phyloP scores from a whole-genome alignment of 1,284 basidiomycete species.

The Gomphus sp. region DNA sequence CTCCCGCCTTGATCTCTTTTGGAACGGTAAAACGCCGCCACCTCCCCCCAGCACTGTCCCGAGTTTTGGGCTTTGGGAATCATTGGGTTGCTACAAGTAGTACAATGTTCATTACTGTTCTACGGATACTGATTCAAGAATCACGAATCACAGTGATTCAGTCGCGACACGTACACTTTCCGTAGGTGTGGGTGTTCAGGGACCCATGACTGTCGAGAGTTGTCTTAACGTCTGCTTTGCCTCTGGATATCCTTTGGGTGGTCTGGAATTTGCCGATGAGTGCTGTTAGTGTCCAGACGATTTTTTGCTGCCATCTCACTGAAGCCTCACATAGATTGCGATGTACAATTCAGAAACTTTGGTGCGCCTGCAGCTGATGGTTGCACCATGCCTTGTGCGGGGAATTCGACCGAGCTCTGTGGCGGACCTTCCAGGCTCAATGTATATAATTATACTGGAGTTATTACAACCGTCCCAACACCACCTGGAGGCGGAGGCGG shows the following conservation, averaged over 20 bases:
- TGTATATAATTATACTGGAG: constrained; percentile 59
- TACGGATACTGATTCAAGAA: constrained; percentile 12
- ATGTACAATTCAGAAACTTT: constrained; percentile 33
- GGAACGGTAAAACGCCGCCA: constrained; percentile 47
- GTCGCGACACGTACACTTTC: constrained; percentile 39
- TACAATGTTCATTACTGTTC: constrained; percentile 14
- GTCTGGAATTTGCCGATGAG: constrained; percentile 40
- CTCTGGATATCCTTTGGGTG: constrained; percentile 47
- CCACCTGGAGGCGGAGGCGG: constrained; percentile 31
- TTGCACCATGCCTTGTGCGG: constrained; percentile 57
- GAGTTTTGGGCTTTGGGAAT: constrained; percentile 49
- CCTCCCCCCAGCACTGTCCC: constrained; percentile 40
- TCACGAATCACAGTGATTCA: constrained; percentile 32
- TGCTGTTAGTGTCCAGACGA: constrained; percentile 35
- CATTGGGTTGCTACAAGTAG: constrained; percentile 58
- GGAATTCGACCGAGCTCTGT: constrained; percentile 52
- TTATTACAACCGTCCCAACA: constrained; percentile 31
- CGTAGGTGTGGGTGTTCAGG: constrained; percentile 30
- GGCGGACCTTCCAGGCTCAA: constrained; percentile 52
- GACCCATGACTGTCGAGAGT: constrained; percentile 43
- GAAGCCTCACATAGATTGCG: constrained; percentile 37
- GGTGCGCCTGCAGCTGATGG: constrained; percentile 34
- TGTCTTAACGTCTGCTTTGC: constrained; percentile 56
- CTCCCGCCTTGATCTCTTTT: constrained; percentile 53
- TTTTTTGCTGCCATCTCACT: neutral